Base-by-base conservation (phyloP, 192 early-diverging fungal genomes). In the Coemansia brasiliensis region DNA sequence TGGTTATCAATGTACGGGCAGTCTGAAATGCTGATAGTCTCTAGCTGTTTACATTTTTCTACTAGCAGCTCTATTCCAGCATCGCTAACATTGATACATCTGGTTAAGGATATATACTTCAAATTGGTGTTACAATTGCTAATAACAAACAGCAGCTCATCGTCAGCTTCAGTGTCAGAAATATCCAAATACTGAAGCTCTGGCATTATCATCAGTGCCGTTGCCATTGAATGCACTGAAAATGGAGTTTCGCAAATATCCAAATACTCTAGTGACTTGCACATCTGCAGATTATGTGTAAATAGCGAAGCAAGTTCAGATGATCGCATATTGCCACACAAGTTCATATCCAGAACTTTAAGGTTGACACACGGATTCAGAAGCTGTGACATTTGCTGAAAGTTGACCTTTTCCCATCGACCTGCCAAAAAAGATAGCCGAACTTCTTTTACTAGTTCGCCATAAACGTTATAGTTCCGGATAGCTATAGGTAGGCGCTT, bases 291-390 rank as follows among this genome's bases (percentile, higher is more conserved):
- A 2, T 11, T 18, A 8, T 8, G 7, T 16, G n/a, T 6, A 32
- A 51, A 51, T 32, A 51, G 16, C 2, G 3, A 3, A 3, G 17
- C 9, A 16, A 51, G 18, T 10, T 51, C 49, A 0, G 49, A 20
- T 29, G 49, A 51, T 9, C 49, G 49, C 18, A 51, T 51, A 24
- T 51, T 51, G 0, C 26, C 18, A 17, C 49, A 51, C 49, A 51
- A 32, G 49, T 51, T 51, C 49, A 51, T 51, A 15, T 51, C 49
- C n/a, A 51, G 16, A 10, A 51, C 10, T 15, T 16, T 51, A 3
- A 51, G 17, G 18, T 51, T 51, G 10, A 7, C 17, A 10, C 49
- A 51, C 15, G 48, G n/a, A 15, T 15, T 5, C 1, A 51, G 2
- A 22, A 51, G 27, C 26, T 3, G 11, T 2, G 16, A 15, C 48